A percentile compares a stretch with the other conserved stretches of the same genome.
These are phyloP conservation scores for Naumovozyma dairenensis DNA, from an alignment of 805 yeast species.

Conservation along the genomic window DNA sequence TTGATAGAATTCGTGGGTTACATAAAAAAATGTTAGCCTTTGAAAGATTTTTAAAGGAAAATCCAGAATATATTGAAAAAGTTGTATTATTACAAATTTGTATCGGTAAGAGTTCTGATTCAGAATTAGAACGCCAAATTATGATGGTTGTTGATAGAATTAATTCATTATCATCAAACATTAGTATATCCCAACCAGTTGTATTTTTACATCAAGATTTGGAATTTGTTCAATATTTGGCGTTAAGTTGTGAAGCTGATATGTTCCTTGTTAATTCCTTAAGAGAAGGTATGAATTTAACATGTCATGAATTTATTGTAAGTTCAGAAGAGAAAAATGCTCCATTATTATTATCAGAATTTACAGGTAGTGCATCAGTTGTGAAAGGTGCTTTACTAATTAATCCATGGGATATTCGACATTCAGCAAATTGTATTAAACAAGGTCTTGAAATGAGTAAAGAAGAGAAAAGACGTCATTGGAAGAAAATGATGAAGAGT, in stretches of 20 bases:
- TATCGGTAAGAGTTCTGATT: conserved; percentile 46
- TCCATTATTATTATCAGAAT: conserved; percentile 81
- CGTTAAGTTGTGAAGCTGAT: conserved; percentile 77
- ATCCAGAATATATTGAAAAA: conserved; percentile 60
- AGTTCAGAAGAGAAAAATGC: conserved; percentile 64
- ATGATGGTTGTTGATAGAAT: conserved; percentile 75
- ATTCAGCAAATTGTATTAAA: conserved; percentile 54
- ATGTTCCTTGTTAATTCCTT: conserved; percentile 79
- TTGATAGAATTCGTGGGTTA: conserved; percentile 80
- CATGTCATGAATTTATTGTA: conserved; percentile 87
- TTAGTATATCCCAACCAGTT: conserved; percentile 73
- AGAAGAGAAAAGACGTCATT: conserved; percentile 49
- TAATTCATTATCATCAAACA: conserved; percentile 63
- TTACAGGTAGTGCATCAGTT: conserved; percentile 86
- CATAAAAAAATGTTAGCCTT: conserved; percentile 81
- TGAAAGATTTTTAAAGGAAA: conserved; percentile 59
- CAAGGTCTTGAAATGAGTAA: conserved; percentile 54
- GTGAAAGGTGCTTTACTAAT: conserved; percentile 65
- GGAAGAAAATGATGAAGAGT: conserved; percentile 51
- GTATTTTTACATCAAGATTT: conserved; percentile 82
- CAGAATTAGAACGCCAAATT: conserved; percentile 62
- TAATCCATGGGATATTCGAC: conserved; percentile 82
- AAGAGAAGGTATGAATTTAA: conserved; percentile 94
- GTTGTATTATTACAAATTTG: conserved; percentile 81
- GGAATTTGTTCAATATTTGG: conserved; percentile 81